phyloP scores from a whole-genome alignment of 2,329 filamentous ascomycete genomes.

The Ophiostoma piceae region DNA sequence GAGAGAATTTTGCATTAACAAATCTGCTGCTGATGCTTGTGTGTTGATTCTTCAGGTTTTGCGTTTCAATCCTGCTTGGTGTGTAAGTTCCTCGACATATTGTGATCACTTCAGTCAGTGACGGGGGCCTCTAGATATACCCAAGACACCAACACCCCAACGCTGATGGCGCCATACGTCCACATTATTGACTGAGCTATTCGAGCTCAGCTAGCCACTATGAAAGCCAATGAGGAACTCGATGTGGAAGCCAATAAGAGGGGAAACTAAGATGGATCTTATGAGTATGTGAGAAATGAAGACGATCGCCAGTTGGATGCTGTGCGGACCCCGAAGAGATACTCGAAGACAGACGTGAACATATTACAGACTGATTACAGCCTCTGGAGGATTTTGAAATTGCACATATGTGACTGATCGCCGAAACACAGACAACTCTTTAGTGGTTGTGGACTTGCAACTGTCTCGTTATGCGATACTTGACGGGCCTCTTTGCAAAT shows the following conservation, averaged over 20 bases:
- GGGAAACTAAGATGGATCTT: background rate
- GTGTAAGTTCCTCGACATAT: background rate
- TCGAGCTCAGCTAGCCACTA: background rate
- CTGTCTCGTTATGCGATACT: background rate
- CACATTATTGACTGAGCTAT: constrained; percentile 3
- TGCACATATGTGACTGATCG: background rate
- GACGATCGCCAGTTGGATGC: background rate
- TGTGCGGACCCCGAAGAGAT: background rate
- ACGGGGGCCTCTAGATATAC: background rate
- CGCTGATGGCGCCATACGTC: constrained; percentile 18
- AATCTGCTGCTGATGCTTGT: background rate
- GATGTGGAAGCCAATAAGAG: background rate
- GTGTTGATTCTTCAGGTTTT: background rate
- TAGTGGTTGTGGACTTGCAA: background rate
- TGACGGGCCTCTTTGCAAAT: background rate
- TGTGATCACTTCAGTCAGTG: background rate
- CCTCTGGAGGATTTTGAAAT: background rate
- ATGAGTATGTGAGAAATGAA: background rate
- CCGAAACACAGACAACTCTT: background rate
- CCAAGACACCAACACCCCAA: background rate
- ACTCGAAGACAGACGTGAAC: background rate
- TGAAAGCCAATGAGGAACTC: background rate
- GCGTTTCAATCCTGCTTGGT: too few species aligned
- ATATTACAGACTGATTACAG: background rate
- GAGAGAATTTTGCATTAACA: background rate